Base-by-base conservation (phyloP, 78 protist species). In the Speleostelium caveatum region DNA sequence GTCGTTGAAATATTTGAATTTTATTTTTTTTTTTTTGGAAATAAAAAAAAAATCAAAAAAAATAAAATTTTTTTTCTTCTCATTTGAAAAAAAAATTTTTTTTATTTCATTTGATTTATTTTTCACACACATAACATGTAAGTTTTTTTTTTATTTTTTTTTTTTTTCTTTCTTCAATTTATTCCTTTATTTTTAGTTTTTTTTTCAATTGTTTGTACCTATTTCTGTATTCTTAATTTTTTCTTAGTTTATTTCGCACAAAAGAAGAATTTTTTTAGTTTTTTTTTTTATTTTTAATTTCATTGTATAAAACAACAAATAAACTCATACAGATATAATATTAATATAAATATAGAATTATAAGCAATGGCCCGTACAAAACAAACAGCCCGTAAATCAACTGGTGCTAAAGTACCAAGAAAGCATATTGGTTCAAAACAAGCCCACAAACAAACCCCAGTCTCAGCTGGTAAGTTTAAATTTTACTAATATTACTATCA, bases 361-460 rank as follows among this genome's bases (percentile, higher is more conserved):
- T 17, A 33, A 63, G 53, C 45, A 28, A 96, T 96, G 98, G 98
- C 98, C 24, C 98, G 98, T 59, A 96, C 98, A 30, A 96, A 96
- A 93, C 98, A 96, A 86, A 96, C 98, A 55, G 98, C 98, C 14
- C 97, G 98, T 80, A 96, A 96, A 94, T 86, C 96, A 53, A 96
- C 98, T 56, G 98, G 98, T 58, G 98, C 96, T 79, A 96, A 96
- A 94, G 98, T 94, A 28, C 97, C 97, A 72, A 88, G 97, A 65
- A 95, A 83, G 66, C 90, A 60, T 56, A 75, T 80, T 51, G 80
- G 92, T 62, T 71, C 88, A 33, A 88, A 88, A 73, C 89, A 80
- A 80, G 89, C 89, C 69, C 89, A 80, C 78, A 80, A 79, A 73
- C 88, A 79, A 68, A 79, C 88, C 28, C 88, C 88, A 79, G 88